Evolutionary conservation across 129 eudicot genomes (phyloP).

Genomic region (Flaveria ramosissima): DNA sequence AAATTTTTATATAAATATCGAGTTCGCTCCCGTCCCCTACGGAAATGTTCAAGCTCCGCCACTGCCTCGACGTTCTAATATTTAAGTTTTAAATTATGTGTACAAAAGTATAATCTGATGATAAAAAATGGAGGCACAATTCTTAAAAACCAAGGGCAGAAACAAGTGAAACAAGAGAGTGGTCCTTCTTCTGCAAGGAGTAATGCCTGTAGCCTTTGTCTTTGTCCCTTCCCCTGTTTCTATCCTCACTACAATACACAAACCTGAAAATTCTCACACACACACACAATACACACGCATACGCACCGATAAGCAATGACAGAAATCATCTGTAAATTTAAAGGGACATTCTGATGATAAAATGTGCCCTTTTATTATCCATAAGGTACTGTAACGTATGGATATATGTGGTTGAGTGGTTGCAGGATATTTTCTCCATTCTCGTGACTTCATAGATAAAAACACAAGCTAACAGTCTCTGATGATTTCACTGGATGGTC

Average conservation of each 20-base stretch:
- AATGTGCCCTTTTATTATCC: too few relatives aligned
- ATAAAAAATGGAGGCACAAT: slow-evolving; percentile 17
- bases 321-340: too few relatives aligned
- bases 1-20: too few relatives aligned
- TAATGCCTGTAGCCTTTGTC: slow-evolving; percentile 29
- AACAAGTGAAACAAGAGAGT: slow-evolving; percentile 31
- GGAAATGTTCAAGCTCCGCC: too few relatives aligned
- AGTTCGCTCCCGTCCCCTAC: too few relatives aligned
- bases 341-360: too few relatives aligned
- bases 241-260: slow-evolving; percentile 31
- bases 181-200: slow-evolving; percentile 34
- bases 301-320: too few relatives aligned
- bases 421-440: slow-evolving; percentile 38
- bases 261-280: neutral
- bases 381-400: too few relatives aligned
- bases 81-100: too few relatives aligned
- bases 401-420: neutral
- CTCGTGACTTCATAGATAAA: slow-evolving; percentile 39
- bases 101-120: neutral
- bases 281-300: neutral
- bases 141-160: slow-evolving; percentile 18
- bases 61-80: too few relatives aligned
- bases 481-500: slow-evolving; percentile 26
- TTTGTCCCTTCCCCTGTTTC: slow-evolving; percentile 39
- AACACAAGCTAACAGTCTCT: slow-evolving; percentile 30